Base-by-base conservation (phyloP, 805 yeast genomes). In the Wickerhamiella hasegawae region DNA sequence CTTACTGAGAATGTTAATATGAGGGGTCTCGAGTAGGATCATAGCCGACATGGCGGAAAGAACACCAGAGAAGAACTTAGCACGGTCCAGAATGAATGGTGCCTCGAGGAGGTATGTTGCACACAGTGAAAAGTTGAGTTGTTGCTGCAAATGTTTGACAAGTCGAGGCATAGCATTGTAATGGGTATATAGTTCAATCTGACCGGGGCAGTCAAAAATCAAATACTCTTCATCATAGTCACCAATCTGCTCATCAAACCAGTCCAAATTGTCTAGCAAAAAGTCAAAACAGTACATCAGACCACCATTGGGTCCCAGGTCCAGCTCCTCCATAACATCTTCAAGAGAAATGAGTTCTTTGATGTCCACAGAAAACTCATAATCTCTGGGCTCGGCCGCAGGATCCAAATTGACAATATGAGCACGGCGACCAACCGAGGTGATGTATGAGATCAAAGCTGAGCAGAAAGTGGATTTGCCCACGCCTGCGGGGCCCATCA, bases 201-300 rank as follows among this genome's bases (percentile, higher is more conserved):
- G 40, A 1, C 94, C 94, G 1, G 92, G 90, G 50, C 93, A 81
- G 54, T 83, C 95, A 57, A 83, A 80, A 3, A 83, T 61, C 10
- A 83, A 63, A 49, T 82, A 87, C 49, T 90, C 98, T 51, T 90
- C 97, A 47, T 80, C 85, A 52, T 65, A 90, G 43, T 90, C 97
- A 14, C 98, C 98, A 39, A 90, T 78, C 52, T 87, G 94, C 47
- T 87, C 96, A 47, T 87, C 98, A 22, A 90, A 60, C 99, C 99
- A 90, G 59, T 90, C 99, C 41, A 90, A 54, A 51, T 90, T 90
- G 30, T 85, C 73, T 51, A 90, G 55, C 23, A 90, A 62, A 51
- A 85, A 62, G 59, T 90, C 97, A 54, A 90, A 87, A 52, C 97
- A 90, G 55, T 85, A 90, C 22, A 90, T 63, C 33, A 90, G 59